These are phyloP conservation scores for Podaxis mareebaensis DNA, from an alignment of 768 basidiomycete species.

Conservation along the genomic window DNA sequence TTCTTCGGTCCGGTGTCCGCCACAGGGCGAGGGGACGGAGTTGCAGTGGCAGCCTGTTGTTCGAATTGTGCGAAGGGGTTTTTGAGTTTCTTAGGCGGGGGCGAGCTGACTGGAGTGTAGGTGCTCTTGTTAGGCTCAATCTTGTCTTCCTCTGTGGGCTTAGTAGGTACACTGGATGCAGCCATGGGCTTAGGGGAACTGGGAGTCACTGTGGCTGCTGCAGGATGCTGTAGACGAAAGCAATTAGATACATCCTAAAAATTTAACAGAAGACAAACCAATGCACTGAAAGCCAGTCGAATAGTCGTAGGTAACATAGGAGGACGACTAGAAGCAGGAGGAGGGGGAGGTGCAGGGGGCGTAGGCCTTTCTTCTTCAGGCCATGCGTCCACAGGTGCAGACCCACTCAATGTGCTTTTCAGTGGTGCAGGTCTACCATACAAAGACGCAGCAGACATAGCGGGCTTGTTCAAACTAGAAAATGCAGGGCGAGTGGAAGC, in stretches of 20 bases:
- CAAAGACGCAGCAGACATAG: constrained; percentile 41
- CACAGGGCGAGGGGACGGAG: no score
- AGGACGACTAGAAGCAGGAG: constrained; percentile 48
- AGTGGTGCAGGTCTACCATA: constrained; percentile 38
- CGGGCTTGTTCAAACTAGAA: constrained; percentile 32
- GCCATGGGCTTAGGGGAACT: constrained; percentile 35
- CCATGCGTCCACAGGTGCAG: constrained; percentile 62
- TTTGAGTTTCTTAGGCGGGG: no score
- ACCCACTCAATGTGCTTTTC: constrained; percentile 24
- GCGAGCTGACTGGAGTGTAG: no score
- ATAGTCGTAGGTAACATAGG: constrained; percentile 38
- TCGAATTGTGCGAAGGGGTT: no score
- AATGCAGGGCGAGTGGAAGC: constrained; percentile 50
- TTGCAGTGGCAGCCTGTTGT: no score
- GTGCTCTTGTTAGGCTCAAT: no score
- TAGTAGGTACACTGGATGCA: constrained; percentile 54
- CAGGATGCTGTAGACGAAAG: constrained; percentile 15
- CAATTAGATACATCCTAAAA: background rate
- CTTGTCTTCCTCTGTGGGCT: no score
- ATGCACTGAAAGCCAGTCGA: constrained; percentile 35
- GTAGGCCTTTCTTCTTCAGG: constrained; percentile 43
- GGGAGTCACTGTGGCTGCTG: constrained; percentile 25
- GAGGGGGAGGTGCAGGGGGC: constrained; percentile 40
- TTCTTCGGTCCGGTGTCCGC: no score
- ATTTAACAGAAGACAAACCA: constrained; percentile 24